phyloP scores from a whole-genome alignment of 1,284 basidiomycete genomes.

The Gomphus sp. region DNA sequence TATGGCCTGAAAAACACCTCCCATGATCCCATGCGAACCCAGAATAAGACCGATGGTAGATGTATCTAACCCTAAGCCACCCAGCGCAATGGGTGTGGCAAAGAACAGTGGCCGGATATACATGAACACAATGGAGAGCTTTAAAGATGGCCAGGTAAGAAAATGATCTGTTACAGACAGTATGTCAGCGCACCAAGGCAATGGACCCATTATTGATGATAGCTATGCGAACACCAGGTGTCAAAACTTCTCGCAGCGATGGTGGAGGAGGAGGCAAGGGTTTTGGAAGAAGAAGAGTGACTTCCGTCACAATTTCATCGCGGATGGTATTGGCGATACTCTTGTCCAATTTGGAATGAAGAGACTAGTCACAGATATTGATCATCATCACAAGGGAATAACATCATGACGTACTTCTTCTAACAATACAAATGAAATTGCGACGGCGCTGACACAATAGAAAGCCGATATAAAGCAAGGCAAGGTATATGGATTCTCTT shows the following conservation, averaged over 20 bases:
- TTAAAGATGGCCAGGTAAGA: slow-evolving; percentile 23
- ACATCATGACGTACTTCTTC: background rate
- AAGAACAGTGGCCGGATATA: slow-evolving; percentile 60
- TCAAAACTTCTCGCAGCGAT: background rate
- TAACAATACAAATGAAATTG: background rate
- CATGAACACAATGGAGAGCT: slow-evolving; percentile 56
- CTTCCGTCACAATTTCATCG: slow-evolving; percentile 8
- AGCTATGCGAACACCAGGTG: background rate
- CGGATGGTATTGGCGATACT: slow-evolving; percentile 21
- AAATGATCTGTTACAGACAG: background rate
- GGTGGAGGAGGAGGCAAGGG: slow-evolving; percentile 19
- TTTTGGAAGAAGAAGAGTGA: slow-evolving; percentile 11
- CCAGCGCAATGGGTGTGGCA: slow-evolving; percentile 52
- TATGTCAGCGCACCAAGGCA: background rate
- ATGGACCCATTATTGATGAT: background rate
- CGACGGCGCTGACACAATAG: background rate
- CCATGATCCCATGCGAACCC: slow-evolving; percentile 45
- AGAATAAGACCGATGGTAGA: slow-evolving; percentile 50
- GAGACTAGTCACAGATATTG: slow-evolving; percentile 1
- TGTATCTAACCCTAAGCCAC: slow-evolving; percentile 49
- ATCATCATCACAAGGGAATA: slow-evolving; percentile 26
- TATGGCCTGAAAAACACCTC: slow-evolving; percentile 49
- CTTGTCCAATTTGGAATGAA: background rate
- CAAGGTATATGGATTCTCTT: slow-evolving; percentile 31
- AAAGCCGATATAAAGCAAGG: slow-evolving; percentile 14